Percentiles rank a stretch among this genome's conserved stretches.
phyloP scores from a whole-genome alignment of 345 rosid species.

The Eucalyptus urophylla region DNA sequence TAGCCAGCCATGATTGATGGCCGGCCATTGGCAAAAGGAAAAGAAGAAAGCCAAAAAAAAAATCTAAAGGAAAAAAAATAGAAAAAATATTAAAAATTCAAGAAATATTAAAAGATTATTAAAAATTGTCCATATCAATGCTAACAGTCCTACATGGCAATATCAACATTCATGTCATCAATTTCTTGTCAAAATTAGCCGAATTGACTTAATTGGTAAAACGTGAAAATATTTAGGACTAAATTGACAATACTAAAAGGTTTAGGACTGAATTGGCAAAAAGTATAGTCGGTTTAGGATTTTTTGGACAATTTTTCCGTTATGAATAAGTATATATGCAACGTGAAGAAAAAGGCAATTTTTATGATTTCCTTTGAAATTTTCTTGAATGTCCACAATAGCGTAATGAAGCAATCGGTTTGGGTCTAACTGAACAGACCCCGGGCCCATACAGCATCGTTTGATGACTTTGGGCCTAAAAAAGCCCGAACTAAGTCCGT shows the following conservation, averaged over 20 bases:
- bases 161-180: fast-evolving
- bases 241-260: fast-evolving
- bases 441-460: background rate
- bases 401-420: background rate
- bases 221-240: fast-evolving
- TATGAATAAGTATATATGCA: background rate
- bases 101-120: too few relatives aligned
- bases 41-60: too few relatives aligned
- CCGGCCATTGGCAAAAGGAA: too few relatives aligned
- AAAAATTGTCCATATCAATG: fast-evolving
- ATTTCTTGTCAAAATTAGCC: too few relatives aligned
- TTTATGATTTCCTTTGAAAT: background rate
- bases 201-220: fast-evolving
- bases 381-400: background rate
- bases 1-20: too few relatives aligned
- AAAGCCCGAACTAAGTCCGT: background rate
- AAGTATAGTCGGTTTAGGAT: too few relatives aligned
- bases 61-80: fast-evolving
- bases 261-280: fast-evolving
- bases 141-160: fast-evolving
- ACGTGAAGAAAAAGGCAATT: background rate
- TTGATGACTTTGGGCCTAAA: background rate
- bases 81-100: too few relatives aligned
- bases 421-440: background rate
- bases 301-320: too few relatives aligned